phyloP scores from a whole-genome alignment of 2,329 filamentous ascomycete species.

The Alternaria sp. region DNA sequence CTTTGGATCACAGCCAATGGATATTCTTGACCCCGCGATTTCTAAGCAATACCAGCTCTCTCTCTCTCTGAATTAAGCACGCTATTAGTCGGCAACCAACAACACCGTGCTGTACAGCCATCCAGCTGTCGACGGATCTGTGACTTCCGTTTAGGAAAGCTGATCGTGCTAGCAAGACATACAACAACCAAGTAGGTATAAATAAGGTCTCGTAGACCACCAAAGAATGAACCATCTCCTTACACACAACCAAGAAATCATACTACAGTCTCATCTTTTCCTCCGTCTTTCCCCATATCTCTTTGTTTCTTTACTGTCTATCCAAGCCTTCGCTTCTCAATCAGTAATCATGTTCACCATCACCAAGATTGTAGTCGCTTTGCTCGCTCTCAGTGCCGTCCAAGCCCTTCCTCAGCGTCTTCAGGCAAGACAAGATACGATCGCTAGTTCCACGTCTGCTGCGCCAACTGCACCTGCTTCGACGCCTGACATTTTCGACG shows the following conservation, averaged over 20 bases:
- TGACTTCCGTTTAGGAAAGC: slow-evolving; percentile 18
- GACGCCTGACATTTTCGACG: slow-evolving; percentile 37
- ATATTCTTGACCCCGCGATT: slow-evolving; percentile 19
- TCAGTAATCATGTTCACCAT: slow-evolving; percentile 48
- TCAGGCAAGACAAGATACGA: neutral
- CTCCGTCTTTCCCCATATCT: slow-evolving; percentile 28
- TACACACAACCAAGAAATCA: slow-evolving; percentile 40
- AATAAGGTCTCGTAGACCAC: slow-evolving; percentile 26
- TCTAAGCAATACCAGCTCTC: slow-evolving; percentile 24
- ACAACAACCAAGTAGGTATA: slow-evolving; percentile 31
- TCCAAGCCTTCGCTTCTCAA: slow-evolving; percentile 30
- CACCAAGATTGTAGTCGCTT: slow-evolving; percentile 46
- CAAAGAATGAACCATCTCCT: slow-evolving; percentile 34
- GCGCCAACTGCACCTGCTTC: slow-evolving; percentile 19
- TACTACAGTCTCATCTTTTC: slow-evolving; percentile 32
- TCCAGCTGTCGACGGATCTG: slow-evolving; percentile 13
- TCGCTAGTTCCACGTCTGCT: slow-evolving; percentile 14
- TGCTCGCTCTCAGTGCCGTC: slow-evolving; percentile 43
- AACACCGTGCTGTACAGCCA: slow-evolving; percentile 23
- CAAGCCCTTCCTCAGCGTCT: slow-evolving; percentile 42
- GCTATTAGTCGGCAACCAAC: slow-evolving; percentile 17
- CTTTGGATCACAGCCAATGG: slow-evolving; percentile 21
- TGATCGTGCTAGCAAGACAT: slow-evolving; percentile 2
- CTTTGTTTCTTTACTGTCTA: slow-evolving; percentile 32
- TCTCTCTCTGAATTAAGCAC: slow-evolving; percentile 25